phyloP scores from a whole-genome alignment of 1,284 basidiomycete genomes.

The Leccinum cinnamomeum region DNA sequence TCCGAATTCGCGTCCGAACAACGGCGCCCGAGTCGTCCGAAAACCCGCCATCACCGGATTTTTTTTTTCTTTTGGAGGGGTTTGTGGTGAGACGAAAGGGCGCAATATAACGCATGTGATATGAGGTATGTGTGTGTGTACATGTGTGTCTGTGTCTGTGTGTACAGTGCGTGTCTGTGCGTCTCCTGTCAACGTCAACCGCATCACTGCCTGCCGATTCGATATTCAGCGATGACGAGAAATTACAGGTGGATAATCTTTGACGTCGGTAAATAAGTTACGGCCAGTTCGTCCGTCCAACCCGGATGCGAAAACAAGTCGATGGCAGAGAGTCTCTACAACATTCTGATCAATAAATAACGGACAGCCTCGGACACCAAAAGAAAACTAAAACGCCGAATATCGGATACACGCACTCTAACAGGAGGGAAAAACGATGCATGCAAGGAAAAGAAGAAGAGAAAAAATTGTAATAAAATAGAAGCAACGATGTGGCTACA shows the following conservation, averaged over 20 bases:
- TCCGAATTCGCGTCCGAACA: not conserved
- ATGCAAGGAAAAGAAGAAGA: slow-evolving; percentile 3
- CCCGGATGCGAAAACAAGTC: slow-evolving; percentile 12
- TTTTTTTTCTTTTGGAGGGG: too few relatives aligned
- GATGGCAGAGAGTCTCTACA: slow-evolving; percentile 18
- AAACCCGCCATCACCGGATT: not conserved
- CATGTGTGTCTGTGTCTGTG: not conserved
- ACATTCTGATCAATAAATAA: slow-evolving; percentile 24
- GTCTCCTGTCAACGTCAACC: not conserved
- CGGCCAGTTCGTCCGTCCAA: slow-evolving; percentile 7
- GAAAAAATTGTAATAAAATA: not conserved
- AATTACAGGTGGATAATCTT: slow-evolving; percentile 15
- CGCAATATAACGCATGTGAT: too few relatives aligned
- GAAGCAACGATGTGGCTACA: slow-evolving; percentile 16
- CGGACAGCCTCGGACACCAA: not conserved
- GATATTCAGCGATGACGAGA: not conserved
- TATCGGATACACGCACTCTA: slow-evolving; percentile 18
- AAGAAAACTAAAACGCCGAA: not conserved
- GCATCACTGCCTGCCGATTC: not conserved
- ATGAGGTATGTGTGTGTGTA: not conserved
- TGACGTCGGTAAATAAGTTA: slow-evolving; percentile 2
- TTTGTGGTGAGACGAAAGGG: too few relatives aligned
- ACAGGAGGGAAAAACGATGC: slow-evolving; percentile 1
- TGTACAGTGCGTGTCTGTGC: not conserved
- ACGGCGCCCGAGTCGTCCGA: not conserved